A percentile compares a stretch with the other conserved stretches of the same genome.
Evolutionary conservation across 805 yeast species (phyloP).

Genomic region (Monosporozyma yasuniensis): DNA sequence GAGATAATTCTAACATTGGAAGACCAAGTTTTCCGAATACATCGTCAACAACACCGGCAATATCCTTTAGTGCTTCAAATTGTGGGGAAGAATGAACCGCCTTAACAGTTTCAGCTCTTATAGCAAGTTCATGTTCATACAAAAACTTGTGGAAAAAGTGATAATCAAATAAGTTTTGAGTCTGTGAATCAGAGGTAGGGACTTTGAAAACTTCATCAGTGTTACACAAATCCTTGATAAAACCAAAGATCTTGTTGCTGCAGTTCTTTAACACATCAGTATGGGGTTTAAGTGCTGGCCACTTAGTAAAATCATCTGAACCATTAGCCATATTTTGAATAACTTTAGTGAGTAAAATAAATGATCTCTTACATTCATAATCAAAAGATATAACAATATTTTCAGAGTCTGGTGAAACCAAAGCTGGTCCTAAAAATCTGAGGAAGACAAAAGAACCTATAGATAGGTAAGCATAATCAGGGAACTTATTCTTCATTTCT

Average conservation of each 20-base stretch:
- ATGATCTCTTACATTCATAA: conserved; percentile 44
- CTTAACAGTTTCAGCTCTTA: conserved; percentile 20
- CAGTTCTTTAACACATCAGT: conserved; percentile 33
- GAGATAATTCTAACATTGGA: conserved; percentile 45
- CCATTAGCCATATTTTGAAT: conserved; percentile 82
- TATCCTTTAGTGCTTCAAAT: conserved; percentile 10
- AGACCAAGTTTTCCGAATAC: conserved; percentile 44
- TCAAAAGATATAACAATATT: conserved; percentile 31
- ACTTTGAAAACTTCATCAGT: conserved; percentile 15
- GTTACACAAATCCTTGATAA: conserved; percentile 30
- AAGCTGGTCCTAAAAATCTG: conserved; percentile 74
- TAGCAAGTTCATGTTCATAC: conserved; percentile 38
- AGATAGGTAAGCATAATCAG: conserved; percentile 54
- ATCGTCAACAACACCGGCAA: conserved; percentile 36
- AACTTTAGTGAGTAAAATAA: conserved; percentile 69
- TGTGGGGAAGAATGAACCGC: conserved; percentile 13
- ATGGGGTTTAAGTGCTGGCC: conserved; percentile 42
- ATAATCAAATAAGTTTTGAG: conserved; percentile 19
- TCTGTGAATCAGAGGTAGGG: conserved; percentile 12
- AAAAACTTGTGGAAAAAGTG: conserved; percentile 40
- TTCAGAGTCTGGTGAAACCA: conserved; percentile 72
- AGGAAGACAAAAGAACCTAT: conserved; percentile 80
- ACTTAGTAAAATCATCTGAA: conserved; percentile 50
- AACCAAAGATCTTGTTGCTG: conserved; percentile 31
- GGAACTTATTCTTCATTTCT: conserved; percentile 48